Evolutionary conservation across 2,329 filamentous ascomycete genomes (phyloP), one percentile per base, ranked within the genome.

Genomic region (Chaetomium olivaceum): DNA sequence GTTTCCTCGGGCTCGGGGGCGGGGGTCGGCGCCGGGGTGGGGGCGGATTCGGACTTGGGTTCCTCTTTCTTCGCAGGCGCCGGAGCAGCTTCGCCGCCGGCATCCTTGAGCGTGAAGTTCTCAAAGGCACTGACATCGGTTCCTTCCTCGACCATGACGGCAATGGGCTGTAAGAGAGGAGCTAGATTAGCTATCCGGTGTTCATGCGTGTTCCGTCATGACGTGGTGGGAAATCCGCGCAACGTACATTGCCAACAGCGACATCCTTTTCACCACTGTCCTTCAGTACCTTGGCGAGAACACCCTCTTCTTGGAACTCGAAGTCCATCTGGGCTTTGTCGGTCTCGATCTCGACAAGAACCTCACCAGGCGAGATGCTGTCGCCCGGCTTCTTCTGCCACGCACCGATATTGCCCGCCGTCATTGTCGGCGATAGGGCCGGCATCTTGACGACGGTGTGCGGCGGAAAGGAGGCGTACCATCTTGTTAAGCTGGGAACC

Each of bases 291-390:
- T 97, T 97, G 75, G 95, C 94, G 72, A 99, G 85, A 67, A 96
- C 87, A 83, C 94, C 95, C 78, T 98, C 95, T 76, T 99, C 95
- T 81, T 99, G 95, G 82, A 96, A 98, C 81, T 99, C 95, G 79
- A 99, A 98, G 84, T 99, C 95, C 95, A 99, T 99, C 84, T 98
- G 95, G 71, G 95, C 95, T 87, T 99, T 99, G 82, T 99, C 95
- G 74, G 95, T 99, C 87, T 99, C 95, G 75, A 98, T 97, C 85
- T 97, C 93, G 73, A 97, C 93, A 73, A 99, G 83, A 56, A 99
- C 95, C 78, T 99, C 95, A 78, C 95, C 95, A 61, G 96, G 93
- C 65, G 87, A 83, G 78, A 99, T 89, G 69, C 83, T 76, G 80
- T 99, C 95, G 77, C 95, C 95, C 72, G 89, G 85, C 84, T 97